Evolutionary conservation across 2,329 filamentous ascomycete species (phyloP).

Genomic region (Cladosporium cucumerinum): DNA sequence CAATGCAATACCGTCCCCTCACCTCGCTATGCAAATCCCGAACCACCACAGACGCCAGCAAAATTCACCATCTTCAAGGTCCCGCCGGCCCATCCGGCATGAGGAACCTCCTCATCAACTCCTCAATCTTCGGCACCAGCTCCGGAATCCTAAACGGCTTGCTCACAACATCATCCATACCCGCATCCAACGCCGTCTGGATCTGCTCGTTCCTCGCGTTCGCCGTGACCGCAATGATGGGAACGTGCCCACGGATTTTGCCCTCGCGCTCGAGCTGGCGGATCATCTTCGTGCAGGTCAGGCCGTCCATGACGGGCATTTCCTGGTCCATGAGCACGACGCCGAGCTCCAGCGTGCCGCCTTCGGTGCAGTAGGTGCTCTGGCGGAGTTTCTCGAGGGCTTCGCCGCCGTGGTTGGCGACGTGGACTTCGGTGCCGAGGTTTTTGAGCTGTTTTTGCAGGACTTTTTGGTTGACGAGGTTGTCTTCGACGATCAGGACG

Average conservation of each 20-base stretch:
- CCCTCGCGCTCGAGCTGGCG: conserved; percentile 63
- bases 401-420: conserved; percentile 51
- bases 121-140: conserved; percentile 50
- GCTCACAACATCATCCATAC: conserved; percentile 58
- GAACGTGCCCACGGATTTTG: conserved; percentile 62
- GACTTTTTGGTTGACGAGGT: conserved; percentile 48
- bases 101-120: conserved; percentile 38
- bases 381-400: conserved; percentile 44
- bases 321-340: conserved; percentile 77
- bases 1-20: neutral
- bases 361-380: conserved; percentile 33
- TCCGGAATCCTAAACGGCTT: conserved; percentile 52
- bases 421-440: conserved; percentile 44
- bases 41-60: neutral
- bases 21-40: neutral
- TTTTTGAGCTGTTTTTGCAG: conserved; percentile 50
- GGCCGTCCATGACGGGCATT: conserved; percentile 71
- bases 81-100: conserved; percentile 6
- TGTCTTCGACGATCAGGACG: conserved; percentile 44
- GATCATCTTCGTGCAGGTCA: conserved; percentile 68
- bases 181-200: conserved; percentile 65
- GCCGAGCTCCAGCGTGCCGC: conserved; percentile 29
- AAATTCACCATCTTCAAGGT: no score
- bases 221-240: conserved; percentile 78
- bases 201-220: conserved; percentile 75